These are phyloP conservation scores for Colletotrichum costaricense DNA, from an alignment of 2,329 filamentous ascomycete genomes.

Conservation along the genomic window DNA sequence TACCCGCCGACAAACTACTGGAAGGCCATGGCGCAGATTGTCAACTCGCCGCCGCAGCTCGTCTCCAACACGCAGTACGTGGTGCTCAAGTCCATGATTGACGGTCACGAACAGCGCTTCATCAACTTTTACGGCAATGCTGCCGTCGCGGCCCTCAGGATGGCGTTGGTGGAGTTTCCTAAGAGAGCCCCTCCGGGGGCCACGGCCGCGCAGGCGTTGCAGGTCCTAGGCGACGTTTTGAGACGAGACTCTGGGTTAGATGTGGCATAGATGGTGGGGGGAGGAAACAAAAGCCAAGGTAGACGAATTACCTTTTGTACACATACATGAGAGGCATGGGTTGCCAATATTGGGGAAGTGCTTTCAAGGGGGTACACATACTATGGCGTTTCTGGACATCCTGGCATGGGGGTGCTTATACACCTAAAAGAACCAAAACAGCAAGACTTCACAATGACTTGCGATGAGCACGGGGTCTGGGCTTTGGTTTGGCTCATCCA, in stretches of 20 bases:
- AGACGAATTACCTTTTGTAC: conserved; percentile 18
- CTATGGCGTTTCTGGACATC: conserved; percentile 27
- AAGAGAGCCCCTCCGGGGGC: conserved; percentile 59
- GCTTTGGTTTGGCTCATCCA: background rate
- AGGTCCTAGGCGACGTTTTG: conserved; percentile 65
- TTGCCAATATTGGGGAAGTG: conserved; percentile 1
- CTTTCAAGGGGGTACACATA: background rate
- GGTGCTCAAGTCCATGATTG: conserved; percentile 77
- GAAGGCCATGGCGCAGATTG: conserved; percentile 78
- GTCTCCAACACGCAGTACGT: conserved; percentile 80
- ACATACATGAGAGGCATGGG: conserved; percentile 19
- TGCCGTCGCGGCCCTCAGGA: conserved; percentile 76
- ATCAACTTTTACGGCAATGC: conserved; percentile 84
- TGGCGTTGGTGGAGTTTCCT: conserved; percentile 81
- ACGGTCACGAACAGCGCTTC: conserved; percentile 80
- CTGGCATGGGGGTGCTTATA: background rate
- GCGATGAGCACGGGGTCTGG: background rate
- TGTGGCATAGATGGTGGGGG: conserved; percentile 45
- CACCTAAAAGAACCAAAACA: background rate
- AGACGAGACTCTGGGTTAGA: conserved; percentile 61
- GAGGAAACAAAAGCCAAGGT: background rate
- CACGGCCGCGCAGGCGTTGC: conserved; percentile 61
- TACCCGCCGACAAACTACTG: conserved; percentile 87
- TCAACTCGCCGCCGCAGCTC: conserved; percentile 77
- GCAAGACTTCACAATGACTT: background rate